Conservation (phyloP, 2,329 filamentous ascomycete species). For the Plectosphaerella cucumerina region DNA sequence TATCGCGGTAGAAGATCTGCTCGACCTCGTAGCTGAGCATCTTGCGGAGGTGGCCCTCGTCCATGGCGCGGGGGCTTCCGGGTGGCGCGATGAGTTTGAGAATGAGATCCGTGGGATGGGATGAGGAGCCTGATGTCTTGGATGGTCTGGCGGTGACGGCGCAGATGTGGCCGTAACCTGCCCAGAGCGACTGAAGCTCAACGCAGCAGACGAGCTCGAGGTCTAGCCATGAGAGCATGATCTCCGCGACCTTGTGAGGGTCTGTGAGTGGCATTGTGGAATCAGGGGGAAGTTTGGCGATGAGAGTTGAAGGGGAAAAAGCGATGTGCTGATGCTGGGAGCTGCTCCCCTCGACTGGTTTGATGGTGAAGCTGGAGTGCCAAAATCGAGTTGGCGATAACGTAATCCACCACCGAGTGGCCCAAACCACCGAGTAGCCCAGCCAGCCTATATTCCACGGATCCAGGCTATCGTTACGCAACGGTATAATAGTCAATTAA, state of each 20-base stretch:
- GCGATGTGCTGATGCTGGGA: not conserved
- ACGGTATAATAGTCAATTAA: too few relatives aligned
- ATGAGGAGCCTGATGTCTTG: slow-evolving; percentile 19
- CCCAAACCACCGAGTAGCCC: too few relatives aligned
- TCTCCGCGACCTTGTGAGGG: slow-evolving; percentile 29
- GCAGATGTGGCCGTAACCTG: slow-evolving; percentile 53
- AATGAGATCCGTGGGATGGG: slow-evolving; percentile 31
- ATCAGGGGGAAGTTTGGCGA: not conserved
- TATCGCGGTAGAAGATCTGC: slow-evolving; percentile 57
- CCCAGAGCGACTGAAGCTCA: slow-evolving; percentile 42
- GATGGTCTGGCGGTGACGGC: slow-evolving; percentile 38
- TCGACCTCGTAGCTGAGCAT: slow-evolving; percentile 65
- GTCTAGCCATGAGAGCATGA: slow-evolving; percentile 33
- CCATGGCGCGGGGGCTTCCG: slow-evolving; percentile 19
- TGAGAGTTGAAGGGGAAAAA: not conserved
- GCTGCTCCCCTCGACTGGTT: too few relatives aligned
- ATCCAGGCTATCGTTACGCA: too few relatives aligned
- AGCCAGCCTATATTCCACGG: too few relatives aligned
- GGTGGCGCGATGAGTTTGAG: slow-evolving; percentile 59
- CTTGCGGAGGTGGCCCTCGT: slow-evolving; percentile 62
- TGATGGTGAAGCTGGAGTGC: too few relatives aligned
- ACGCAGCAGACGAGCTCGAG: slow-evolving; percentile 33
- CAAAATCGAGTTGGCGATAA: too few relatives aligned
- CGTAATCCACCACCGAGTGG: too few relatives aligned
- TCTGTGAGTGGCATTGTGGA: slow-evolving; percentile 4